Evolutionary conservation across 2,329 filamentous ascomycete species (phyloP).

Genomic region (Huntiella decipiens): DNA sequence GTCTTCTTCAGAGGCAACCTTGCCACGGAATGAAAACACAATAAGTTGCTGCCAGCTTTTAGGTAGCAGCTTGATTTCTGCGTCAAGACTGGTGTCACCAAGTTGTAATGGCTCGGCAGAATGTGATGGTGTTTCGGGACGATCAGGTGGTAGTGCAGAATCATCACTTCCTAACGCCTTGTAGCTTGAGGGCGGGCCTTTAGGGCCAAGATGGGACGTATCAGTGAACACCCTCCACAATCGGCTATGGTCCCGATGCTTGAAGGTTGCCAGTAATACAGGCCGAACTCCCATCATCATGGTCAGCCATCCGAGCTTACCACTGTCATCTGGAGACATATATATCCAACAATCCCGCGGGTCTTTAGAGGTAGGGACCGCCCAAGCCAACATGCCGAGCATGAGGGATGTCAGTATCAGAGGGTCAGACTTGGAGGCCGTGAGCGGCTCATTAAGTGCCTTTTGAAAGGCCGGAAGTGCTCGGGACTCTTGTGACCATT

Average conservation of each 20-base stretch:
- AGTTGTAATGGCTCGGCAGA: background rate
- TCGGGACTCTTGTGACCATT: constrained; percentile 14
- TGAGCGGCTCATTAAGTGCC: constrained; percentile 13
- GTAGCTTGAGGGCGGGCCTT: background rate
- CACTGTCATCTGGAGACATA: constrained; percentile 4
- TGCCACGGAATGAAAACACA: constrained; percentile 5
- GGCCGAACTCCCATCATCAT: constrained; percentile 14
- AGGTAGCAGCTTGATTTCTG: constrained; percentile 12
- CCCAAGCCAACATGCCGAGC: constrained; percentile 15
- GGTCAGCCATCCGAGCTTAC: constrained; percentile 14
- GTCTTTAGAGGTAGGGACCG: constrained; percentile 10
- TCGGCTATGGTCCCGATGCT: constrained; percentile 12
- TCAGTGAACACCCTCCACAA: constrained; percentile 11
- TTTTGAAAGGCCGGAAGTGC: constrained; percentile 13
- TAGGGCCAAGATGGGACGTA: constrained; percentile 11
- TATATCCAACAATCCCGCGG: constrained; percentile 14
- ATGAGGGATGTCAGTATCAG: constrained; percentile 14
- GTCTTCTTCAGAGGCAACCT: constrained; percentile 9
- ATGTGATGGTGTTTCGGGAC: too few relatives aligned
- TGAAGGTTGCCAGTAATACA: constrained; percentile 13
- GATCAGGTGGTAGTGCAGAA: too few relatives aligned
- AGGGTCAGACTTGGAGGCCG: constrained; percentile 13
- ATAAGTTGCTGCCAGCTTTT: constrained; percentile 12
- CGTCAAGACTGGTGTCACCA: constrained; percentile 6
- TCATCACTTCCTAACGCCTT: too few relatives aligned